Evolutionary conservation across 1,284 basidiomycete species (phyloP), one percentile per base, ranked within the genome.

Genomic region (Omphalotus olearius): DNA sequence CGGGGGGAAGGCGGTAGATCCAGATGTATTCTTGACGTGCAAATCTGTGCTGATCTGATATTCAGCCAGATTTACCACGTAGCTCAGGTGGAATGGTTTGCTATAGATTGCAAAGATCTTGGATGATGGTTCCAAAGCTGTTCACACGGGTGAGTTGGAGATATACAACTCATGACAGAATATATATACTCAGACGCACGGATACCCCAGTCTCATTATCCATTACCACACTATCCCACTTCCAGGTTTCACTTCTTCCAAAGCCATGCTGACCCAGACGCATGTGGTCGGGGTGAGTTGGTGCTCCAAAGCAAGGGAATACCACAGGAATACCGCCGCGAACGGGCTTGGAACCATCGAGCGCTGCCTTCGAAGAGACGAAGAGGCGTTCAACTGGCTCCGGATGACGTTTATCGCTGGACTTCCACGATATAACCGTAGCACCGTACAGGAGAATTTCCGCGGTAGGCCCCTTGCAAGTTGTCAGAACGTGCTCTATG

Each of bases 271-370:
- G 91, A 6, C 72, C 52, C 6, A 96, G 75, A 38, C 80, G 80
- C n/a, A 68, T 64, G 64, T 95, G 91, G 39, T 89, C 84, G 1
- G 78, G 76, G 59, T 84, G 85, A 5, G 71, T 74, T 1, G 92
- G 90, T 1, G 87, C 72, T 2, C 92, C 92, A 62, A 94, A 94
- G 68, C 86, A 88, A 26, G 92, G 92, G 67, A 91, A 93, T 30
- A 90, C 85, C 41, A 92, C 70, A 4, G 89, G 91, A 20, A 93
- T 91, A 1, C 91, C 91, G n/a, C 91, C 91, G 50, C 91, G 78
- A 18, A 93, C 78, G 36, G 74, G 69, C 56, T 74, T 74, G 3
- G 80, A 79, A 1, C 88, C 88, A 61, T 93, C 90, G 2, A 91
- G 69, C 13, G 72, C 69, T 1, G 91, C 85, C 65, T 87, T 91